Conservation (phyloP, 140 eudicot species). For the Anethum foeniculum region DNA sequence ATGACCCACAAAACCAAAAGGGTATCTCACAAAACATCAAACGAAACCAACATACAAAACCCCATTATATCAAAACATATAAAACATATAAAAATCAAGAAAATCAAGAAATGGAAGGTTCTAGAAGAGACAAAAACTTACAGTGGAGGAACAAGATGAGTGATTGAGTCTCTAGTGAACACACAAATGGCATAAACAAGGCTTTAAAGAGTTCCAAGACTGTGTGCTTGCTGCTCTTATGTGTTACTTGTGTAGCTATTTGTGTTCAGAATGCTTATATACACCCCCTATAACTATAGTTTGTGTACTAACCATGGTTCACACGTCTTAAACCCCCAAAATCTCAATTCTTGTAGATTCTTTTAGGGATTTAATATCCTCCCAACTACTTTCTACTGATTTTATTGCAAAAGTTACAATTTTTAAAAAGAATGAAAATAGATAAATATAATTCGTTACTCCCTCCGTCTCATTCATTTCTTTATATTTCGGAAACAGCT, state of each 20-base stretch:
- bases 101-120: background rate
- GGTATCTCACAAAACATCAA: background rate
- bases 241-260: background rate
- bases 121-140: background rate
- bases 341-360: background rate
- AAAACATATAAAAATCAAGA: background rate
- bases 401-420: background rate
- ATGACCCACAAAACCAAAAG: background rate
- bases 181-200: background rate
- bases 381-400: background rate
- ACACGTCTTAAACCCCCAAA: background rate
- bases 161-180: background rate
- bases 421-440: too few relatives aligned
- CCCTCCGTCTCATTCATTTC: too few relatives aligned
- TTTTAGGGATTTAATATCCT: background rate
- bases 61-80: background rate
- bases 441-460: too few relatives aligned
- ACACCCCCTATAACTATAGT: background rate
- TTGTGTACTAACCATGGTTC: background rate
- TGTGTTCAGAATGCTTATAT: slow-evolving; percentile 9
- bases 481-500: too few relatives aligned
- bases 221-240: slow-evolving; percentile 1
- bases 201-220: background rate
- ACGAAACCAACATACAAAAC: background rate
- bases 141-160: background rate